A percentile compares a stretch with the other conserved stretches of the same genome.
Conservation (phyloP, 169 alveolate genomes). For the Fabrea salina region DNA sequence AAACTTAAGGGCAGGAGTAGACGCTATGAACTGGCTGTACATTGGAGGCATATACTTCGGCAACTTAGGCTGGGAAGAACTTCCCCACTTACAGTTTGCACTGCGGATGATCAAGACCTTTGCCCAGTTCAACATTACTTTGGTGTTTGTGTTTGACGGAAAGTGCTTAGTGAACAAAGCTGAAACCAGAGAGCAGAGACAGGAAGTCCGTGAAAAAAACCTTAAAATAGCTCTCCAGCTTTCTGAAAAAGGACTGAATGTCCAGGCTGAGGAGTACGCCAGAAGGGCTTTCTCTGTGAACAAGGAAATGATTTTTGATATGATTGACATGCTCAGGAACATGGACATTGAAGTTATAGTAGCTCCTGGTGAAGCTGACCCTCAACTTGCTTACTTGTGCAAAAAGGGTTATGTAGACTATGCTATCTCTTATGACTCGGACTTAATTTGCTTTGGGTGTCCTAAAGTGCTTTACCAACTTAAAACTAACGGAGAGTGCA, state of each 20-base stretch:
- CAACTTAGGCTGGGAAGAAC: slow-evolving; percentile 50
- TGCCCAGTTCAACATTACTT: slow-evolving; percentile 60
- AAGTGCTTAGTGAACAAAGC: slow-evolving; percentile 62
- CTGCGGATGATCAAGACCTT: slow-evolving; percentile 67
- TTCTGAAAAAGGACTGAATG: slow-evolving; percentile 54
- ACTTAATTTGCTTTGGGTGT: slow-evolving; percentile 93
- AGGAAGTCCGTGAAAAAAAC: slow-evolving; percentile 51
- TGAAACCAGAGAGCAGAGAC: slow-evolving; percentile 67
- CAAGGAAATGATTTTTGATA: slow-evolving; percentile 71
- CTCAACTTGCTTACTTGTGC: slow-evolving; percentile 94
- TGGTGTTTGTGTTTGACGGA: slow-evolving; percentile 83
- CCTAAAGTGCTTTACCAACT: slow-evolving; percentile 67
- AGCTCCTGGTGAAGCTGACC: slow-evolving; percentile 99
- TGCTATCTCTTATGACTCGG: slow-evolving; percentile 93
- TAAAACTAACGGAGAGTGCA: slow-evolving; percentile 52
- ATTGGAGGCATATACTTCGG: slow-evolving; percentile 60
- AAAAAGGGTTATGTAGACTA: slow-evolving; percentile 84
- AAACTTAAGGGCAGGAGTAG: too few species aligned
- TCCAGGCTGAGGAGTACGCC: slow-evolving; percentile 61
- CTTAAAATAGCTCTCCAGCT: slow-evolving; percentile 51
- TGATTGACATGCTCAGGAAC: slow-evolving; percentile 69
- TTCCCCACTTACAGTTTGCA: slow-evolving; percentile 56
- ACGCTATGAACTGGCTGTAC: slow-evolving; percentile 75
- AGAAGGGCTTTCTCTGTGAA: slow-evolving; percentile 69
- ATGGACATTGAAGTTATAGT: slow-evolving; percentile 84